These are phyloP conservation scores for Calonectria crousiana DNA, from an alignment of 2,329 filamentous ascomycete species.

Conservation along the genomic window DNA sequence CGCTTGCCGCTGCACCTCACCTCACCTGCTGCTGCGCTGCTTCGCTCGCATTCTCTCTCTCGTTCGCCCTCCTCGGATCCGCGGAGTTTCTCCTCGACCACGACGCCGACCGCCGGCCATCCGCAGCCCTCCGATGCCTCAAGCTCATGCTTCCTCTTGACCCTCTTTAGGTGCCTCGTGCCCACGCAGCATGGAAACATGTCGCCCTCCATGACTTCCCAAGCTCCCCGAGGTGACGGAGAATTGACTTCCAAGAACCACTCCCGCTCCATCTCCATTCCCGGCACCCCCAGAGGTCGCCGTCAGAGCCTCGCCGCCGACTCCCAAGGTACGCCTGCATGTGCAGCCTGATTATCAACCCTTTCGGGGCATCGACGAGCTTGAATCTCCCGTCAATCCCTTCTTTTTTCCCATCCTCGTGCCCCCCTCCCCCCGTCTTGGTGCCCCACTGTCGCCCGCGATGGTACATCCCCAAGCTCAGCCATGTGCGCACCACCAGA, in stretches of 20 bases:
- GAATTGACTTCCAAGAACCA: conserved; percentile 39
- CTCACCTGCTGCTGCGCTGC: not conserved
- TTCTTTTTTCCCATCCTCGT: conserved; percentile 1
- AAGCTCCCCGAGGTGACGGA: conserved; percentile 43
- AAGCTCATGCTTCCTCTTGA: conserved; percentile 27
- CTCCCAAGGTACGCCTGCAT: conserved; percentile 45
- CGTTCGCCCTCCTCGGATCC: conserved; percentile 33
- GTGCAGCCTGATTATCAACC: conserved; percentile 9
- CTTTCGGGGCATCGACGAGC: not conserved
- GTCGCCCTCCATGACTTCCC: conserved; percentile 46
- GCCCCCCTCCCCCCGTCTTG: not conserved
- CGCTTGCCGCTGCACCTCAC: not conserved
- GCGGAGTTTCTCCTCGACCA: conserved; percentile 35
- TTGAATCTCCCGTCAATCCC: conserved; percentile 4
- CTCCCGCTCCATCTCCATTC: conserved; percentile 40
- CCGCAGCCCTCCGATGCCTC: conserved; percentile 29
- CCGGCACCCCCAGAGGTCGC: conserved; percentile 36
- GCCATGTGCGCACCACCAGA: conserved; percentile 17
- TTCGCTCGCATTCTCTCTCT: conserved; percentile 22
- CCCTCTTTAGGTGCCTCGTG: conserved; percentile 36
- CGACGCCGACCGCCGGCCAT: conserved; percentile 42
- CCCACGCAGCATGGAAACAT: conserved; percentile 54
- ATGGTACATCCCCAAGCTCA: conserved; percentile 1
- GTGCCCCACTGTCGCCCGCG: conserved; percentile 3
- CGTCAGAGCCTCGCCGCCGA: conserved; percentile 45